Evolutionary conservation across 345 rosid species (phyloP).

Genomic region (Arabis hirsuta): DNA sequence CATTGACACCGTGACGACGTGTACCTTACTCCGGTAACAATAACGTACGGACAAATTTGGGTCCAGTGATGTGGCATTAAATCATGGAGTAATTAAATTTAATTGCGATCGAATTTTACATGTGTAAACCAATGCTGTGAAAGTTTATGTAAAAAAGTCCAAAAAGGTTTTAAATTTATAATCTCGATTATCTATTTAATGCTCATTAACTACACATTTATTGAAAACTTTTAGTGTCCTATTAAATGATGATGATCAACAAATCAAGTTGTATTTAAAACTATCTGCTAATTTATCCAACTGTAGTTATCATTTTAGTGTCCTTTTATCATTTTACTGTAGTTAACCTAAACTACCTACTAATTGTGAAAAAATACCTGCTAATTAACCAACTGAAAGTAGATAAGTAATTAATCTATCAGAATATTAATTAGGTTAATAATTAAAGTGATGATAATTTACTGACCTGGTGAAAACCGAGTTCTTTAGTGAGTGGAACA

Average conservation of each 20-base stretch:
- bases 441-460: background rate
- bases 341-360: too few species aligned
- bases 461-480: conserved; percentile 96
- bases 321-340: too few species aligned
- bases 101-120: background rate
- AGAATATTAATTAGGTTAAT: conserved; percentile 1
- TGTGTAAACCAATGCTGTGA: conserved; percentile 1
- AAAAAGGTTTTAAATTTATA: background rate
- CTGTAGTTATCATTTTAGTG: too few species aligned
- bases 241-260: conserved; percentile 12
- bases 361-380: background rate
- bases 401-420: conserved; percentile 22
- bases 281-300: conserved; percentile 4
- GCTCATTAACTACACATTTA: conserved; percentile 30
- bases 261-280: conserved; percentile 21
- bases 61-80: conserved; percentile 40
- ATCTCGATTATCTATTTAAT: conserved; percentile 19
- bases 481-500: conserved; percentile 96
- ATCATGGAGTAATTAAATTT: background rate
- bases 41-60: conserved; percentile 21
- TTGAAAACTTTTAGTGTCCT: background rate
- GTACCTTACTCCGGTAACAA: conserved; percentile 31
- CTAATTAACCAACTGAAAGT: conserved; percentile 2
- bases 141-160: conserved; percentile 4
- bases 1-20: conserved; percentile 36